Evolutionary conservation across 2,329 filamentous ascomycete genomes (phyloP).

Genomic region (Scedosporium minutisporum): DNA sequence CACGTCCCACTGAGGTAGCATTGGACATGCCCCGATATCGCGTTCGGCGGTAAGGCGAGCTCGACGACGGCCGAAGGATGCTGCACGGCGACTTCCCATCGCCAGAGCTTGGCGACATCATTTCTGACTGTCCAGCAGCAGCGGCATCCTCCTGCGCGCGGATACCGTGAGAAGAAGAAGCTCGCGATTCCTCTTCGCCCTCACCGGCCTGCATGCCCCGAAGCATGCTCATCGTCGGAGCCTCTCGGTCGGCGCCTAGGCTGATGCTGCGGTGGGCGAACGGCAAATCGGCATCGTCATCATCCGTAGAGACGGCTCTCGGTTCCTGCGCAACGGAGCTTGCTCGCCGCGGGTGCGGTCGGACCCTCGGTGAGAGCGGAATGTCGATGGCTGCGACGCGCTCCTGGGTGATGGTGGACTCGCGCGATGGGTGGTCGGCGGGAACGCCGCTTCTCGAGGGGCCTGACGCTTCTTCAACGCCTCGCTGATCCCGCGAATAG

Average conservation of each 20-base stretch:
- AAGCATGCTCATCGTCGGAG: constrained; percentile 55
- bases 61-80: constrained; percentile 29
- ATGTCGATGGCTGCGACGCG: constrained; percentile 59
- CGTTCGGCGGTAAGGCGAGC: constrained; percentile 35
- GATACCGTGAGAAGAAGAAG: constrained; percentile 17
- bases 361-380: constrained; percentile 57
- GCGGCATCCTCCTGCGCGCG: constrained; percentile 33
- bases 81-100: constrained; percentile 38
- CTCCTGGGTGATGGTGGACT: constrained; percentile 6
- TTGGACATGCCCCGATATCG: constrained; percentile 34
- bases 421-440: not conserved
- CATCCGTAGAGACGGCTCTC: constrained; percentile 44
- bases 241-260: constrained; percentile 49
- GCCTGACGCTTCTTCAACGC: not conserved
- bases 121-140: constrained; percentile 26
- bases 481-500: not conserved
- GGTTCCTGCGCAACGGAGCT: constrained; percentile 61
- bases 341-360: constrained; percentile 48
- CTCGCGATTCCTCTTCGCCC: constrained; percentile 7
- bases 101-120: constrained; percentile 28
- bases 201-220: not conserved
- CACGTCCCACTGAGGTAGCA: constrained; percentile 19
- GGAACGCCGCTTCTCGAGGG: not conserved
- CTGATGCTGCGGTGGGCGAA: constrained; percentile 60
- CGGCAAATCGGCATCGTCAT: constrained; percentile 52